These are phyloP conservation scores for Backusella morwellensis DNA, from an alignment of 192 early-diverging fungal species.

Conservation along the genomic window DNA sequence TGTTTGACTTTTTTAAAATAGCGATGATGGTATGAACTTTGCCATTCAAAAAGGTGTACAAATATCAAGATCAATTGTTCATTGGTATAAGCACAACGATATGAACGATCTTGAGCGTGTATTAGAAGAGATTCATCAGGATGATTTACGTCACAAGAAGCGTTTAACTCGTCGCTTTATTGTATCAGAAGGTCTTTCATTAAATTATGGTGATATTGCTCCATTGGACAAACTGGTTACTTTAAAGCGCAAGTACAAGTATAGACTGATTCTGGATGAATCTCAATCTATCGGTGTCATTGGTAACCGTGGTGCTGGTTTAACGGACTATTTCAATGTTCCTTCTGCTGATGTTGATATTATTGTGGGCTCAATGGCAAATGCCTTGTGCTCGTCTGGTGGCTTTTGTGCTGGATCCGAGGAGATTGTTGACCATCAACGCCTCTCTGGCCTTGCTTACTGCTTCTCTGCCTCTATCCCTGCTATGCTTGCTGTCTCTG, in stretches of 20 bases:
- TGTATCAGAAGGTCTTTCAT: conserved; percentile 89
- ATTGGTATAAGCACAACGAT: conserved; percentile 96
- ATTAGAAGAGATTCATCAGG: conserved; percentile 69
- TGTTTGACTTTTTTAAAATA: conserved; percentile 24
- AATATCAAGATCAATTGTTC: conserved; percentile 85
- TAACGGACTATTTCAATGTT: conserved; percentile 78
- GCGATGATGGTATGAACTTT: conserved; percentile 89
- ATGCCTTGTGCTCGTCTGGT: conserved; percentile 78
- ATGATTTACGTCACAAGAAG: conserved; percentile 65
- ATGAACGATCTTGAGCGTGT: conserved; percentile 91
- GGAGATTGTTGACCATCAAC: conserved; percentile 89
- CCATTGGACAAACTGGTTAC: conserved; percentile 68
- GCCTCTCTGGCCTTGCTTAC: conserved; percentile 87
- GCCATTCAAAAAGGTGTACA: conserved; percentile 87
- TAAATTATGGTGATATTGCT: conserved; percentile 85
- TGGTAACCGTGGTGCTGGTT: conserved; percentile 85
- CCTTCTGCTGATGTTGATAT: conserved; percentile 73
- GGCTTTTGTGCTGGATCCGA: conserved; percentile 90
- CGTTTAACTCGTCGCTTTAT: conserved; percentile 91
- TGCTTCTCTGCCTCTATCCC: conserved; percentile 95
- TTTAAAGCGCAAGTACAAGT: conserved; percentile 95
- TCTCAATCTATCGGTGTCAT: conserved; percentile 86
- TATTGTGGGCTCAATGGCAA: conserved; percentile 82
- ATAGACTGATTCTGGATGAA: conserved; percentile 94
- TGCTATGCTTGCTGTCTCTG: conserved; percentile 88